Conservation (phyloP, 2,329 filamentous ascomycete genomes). For the Penicillium oxalicum region DNA sequence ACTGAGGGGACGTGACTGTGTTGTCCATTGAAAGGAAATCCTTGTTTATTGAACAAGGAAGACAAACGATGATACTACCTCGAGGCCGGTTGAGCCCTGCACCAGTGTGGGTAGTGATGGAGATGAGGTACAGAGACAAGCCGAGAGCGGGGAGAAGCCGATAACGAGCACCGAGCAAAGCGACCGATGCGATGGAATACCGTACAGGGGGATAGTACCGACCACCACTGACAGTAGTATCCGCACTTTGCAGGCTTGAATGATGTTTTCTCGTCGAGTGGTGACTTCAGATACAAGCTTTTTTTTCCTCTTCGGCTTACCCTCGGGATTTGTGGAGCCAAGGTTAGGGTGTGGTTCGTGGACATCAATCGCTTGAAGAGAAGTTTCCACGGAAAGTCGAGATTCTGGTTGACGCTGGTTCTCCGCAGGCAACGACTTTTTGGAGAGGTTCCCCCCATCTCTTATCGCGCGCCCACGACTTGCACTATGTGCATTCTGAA, state of each 20-base stretch:
- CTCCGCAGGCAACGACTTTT: constrained; percentile 13
- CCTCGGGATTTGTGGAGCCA: background rate
- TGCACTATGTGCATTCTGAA: no score
- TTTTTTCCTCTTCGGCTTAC: background rate
- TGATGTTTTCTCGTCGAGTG: no score
- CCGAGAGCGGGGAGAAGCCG: constrained; percentile 11
- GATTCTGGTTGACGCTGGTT: background rate
- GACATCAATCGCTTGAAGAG: background rate
- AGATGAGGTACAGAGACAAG: background rate
- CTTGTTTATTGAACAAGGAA: background rate
- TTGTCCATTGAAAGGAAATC: constrained; percentile 12
- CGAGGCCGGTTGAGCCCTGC: background rate
- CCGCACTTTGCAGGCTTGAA: no score
- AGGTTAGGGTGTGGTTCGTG: background rate
- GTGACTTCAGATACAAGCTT: constrained; percentile 1
- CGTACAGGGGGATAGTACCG: no score
- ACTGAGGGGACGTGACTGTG: constrained; percentile 4
- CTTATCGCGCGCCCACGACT: background rate
- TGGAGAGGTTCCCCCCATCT: background rate
- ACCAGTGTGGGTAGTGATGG: constrained; percentile 17
- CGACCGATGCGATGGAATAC: no score
- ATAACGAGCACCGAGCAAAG: constrained; percentile 13
- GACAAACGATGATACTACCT: background rate
- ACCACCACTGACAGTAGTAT: no score
- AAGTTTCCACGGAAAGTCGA: background rate